Evolutionary conservation across 139 green algal species (phyloP), one percentile per base, ranked within the genome.

Genomic region (Picochlorum sp.): DNA sequence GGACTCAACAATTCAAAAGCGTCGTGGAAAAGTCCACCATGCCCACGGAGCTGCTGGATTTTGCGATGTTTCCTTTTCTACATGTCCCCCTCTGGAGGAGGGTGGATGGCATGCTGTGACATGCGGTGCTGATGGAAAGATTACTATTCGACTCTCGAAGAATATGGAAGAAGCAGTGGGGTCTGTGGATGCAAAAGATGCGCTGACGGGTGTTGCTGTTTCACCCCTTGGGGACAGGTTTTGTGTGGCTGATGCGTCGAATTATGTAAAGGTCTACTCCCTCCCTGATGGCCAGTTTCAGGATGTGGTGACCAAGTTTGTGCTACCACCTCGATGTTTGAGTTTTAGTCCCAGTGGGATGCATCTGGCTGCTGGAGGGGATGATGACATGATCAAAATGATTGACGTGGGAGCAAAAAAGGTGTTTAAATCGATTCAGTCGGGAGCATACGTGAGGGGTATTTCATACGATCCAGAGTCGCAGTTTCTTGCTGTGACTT

Each of bases 391-490:
- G 26, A 79, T 96, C 45, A 88, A 90, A 60, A 73, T 96, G 4
- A 72, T 96, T 23, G 76, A 81, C 23, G 54, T 82, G 15, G 56
- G 66, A 18, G 74, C 85, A 34, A 63, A 59, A 41, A 77, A 72
- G 65, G 77, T 87, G 54, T 45, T 83, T n/a, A 45, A 67, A 20
- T 69, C 60, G n/a, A 44, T 94, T 13, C 64, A 67, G 11, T 57
- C 30, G 9, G 69, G 76, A 9, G 60, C 82, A 24, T 87, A 85
- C 50, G 80, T 85, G 3, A 71, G 82, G 14, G 77, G 72, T 21
- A n/a, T 96, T 34, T 79, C 83, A 4, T 93, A 82, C 63, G 90
- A 96, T 62, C 90, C 88, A 4, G 85, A 90, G 34, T 77, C 83
- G 7, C 61, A 74, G 18, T 91, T 83, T 54, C 50, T 96, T 30